Evolutionary conservation across 2,329 filamentous ascomycete species (phyloP), one percentile per base, ranked within the genome.

Genomic region (Lasiodiplodia sp.): DNA sequence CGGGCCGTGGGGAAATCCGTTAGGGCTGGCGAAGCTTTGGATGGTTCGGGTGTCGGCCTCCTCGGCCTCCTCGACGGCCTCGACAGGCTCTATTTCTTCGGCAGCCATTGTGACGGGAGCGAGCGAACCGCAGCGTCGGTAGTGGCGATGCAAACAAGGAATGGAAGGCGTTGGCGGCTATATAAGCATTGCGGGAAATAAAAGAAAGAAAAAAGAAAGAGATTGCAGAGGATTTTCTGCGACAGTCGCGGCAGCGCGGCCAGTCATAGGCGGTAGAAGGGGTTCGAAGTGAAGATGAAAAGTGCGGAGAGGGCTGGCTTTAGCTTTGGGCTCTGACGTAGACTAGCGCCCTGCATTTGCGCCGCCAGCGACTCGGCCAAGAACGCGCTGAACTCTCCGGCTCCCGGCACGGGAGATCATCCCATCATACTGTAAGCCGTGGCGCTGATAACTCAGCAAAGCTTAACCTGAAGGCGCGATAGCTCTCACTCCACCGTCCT

Each of bases 251-350:
- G 16, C 16, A 12, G 18, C 12, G 14, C 28, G 3, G 34, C 31
- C 12, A 37, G 21, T 23, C 55, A 18, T 18, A n/a, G 18, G 14
- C 55, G 55, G 31, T 56, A 56, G 55, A 40, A 57, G 55, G 55
- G 55, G 53, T 21, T 53, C 25, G 31, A 38, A n/a, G 53, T 18
- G 10, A 10, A 34, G 53, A 25, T 21, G 55, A 57, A 57, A 57
- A 57, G 18, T 21, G 55, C 55, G 37, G 55, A 31, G 53, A 37
- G 53, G 31, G 38, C 23, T 38, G 55, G 55, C 55, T 57, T 57
- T 21, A 23, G 55, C 55, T 57, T 57, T 18, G 55, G 31, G 31
- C n/a, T 57, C 55, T 57, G 55, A 57, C 55, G 55, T 57, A 23
- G 52, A n/a, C 52, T 55, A 57, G 55, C 55, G 31, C 25, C 53